These are phyloP conservation scores for Botrytis sinoallii DNA, from an alignment of 2,329 filamentous ascomycete genomes.

Conservation along the genomic window DNA sequence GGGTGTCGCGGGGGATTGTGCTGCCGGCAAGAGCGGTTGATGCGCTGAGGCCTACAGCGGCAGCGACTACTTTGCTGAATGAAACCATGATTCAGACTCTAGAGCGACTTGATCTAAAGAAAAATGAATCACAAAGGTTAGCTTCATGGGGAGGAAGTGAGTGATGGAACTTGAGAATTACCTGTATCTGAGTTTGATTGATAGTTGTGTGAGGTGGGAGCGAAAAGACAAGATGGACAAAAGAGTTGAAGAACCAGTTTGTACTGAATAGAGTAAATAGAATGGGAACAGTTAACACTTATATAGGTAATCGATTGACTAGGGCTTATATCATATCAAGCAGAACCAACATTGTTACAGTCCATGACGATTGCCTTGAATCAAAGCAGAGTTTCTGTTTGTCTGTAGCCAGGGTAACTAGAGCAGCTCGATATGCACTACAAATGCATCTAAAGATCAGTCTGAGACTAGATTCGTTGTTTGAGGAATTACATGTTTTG, in stretches of 20 bases:
- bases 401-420: not conserved
- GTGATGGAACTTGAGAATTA: not conserved
- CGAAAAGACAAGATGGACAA: too few species aligned
- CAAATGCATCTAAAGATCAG: not conserved
- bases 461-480: not conserved
- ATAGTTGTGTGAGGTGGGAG: not conserved
- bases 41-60: fast-evolving
- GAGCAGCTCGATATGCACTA: not conserved
- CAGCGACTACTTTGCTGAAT: fast-evolving
- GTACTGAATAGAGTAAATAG: too few species aligned
- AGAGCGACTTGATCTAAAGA: not conserved
- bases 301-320: not conserved
- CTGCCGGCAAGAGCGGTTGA: not conserved
- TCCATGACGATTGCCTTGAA: not conserved
- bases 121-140: not conserved
- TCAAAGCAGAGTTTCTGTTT: not conserved
- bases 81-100: not conserved
- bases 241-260: too few species aligned
- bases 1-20: not conserved
- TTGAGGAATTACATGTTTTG: not conserved
- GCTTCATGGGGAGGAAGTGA: not conserved
- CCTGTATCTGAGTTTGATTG: not conserved
- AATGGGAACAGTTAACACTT: not conserved
- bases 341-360: not conserved
- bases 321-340: not conserved